Base-by-base conservation (phyloP, 2,329 filamentous ascomycete species). In the Fusarium foetens region DNA sequence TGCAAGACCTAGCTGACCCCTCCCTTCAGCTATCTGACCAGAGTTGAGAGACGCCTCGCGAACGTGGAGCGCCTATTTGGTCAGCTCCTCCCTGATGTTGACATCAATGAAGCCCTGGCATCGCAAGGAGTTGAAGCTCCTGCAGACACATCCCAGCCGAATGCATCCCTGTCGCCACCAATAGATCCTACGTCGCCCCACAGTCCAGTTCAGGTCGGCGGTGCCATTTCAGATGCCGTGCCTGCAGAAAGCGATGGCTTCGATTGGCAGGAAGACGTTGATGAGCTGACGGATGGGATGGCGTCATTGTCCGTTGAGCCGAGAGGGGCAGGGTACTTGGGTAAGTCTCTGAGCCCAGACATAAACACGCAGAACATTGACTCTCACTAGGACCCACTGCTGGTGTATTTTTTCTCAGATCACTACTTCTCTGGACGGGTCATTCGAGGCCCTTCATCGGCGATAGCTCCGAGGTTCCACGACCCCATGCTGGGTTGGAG, bases 61-160 rank as follows among this genome's bases (percentile, higher is more conserved):
- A 25, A 51, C 6, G 16, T 51, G 4, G 29, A 51, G 16, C n/a
- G n/a, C 11, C 8, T 51, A 7, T 33, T 51, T 3, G 8, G 5
- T 1, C 29, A 49, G 16, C 46, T 49, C 2, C 46, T 49, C 11
- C 46, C 46, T 19, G 29, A 51, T 33, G 46, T 51, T 19, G 29
- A 51, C 5, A 23, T 51, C 12, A 51, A 51, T 19, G 8, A 51
- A 23, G 46, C 46, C 1, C 8, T 51, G 0, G n/a, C 8, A 3
- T 33, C 16, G 2, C 29, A 29, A 6, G 46, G n/a, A 0, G 8
- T 51, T 19, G n/a, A 33, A 1, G 29, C 1, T 1, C n/a, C 16
- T 1, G 46, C 11, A 19, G 46, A 51, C n/a, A 11, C 11, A 14
- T 23, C 29, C 6, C 46, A 23, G 6, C 16, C 4, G 5, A 10